These are phyloP conservation scores for Andrographis paniculata DNA, from an alignment of 305 asterid genomes.

Conservation along the genomic window DNA sequence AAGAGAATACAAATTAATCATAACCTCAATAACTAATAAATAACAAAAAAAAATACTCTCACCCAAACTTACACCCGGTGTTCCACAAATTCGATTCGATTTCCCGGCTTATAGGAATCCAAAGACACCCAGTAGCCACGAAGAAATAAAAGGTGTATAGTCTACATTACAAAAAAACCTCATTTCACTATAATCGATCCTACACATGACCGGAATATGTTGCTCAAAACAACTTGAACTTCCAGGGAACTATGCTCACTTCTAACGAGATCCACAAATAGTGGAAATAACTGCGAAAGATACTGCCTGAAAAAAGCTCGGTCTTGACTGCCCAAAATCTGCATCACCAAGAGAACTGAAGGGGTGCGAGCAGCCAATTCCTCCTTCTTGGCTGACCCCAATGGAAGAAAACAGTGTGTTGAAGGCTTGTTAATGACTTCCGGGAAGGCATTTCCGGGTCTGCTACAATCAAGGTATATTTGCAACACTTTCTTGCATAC, in stretches of 20 bases:
- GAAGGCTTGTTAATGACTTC: slow-evolving; percentile 22
- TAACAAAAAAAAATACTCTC: too few species aligned
- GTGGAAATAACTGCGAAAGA: slow-evolving; percentile 55
- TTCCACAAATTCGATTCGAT: too few species aligned
- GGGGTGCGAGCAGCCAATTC: slow-evolving; percentile 90
- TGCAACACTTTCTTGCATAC: slow-evolving; percentile 58
- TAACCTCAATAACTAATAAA: too few species aligned
- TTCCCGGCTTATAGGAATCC: too few species aligned
- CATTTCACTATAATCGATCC: slow-evolving; percentile 61
- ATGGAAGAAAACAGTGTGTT: slow-evolving; percentile 54
- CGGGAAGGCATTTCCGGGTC: slow-evolving; percentile 25
- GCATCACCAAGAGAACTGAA: slow-evolving; percentile 51
- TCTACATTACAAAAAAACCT: slow-evolving; percentile 11
- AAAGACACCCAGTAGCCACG: too few species aligned
- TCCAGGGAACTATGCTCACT: slow-evolving; percentile 89
- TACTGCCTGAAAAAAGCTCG: slow-evolving; percentile 45
- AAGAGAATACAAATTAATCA: too few species aligned
- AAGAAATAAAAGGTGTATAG: background rate
- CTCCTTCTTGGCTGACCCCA: slow-evolving; percentile 92
- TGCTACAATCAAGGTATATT: slow-evolving; percentile 70
- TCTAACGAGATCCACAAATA: slow-evolving; percentile 77
- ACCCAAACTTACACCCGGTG: too few species aligned
- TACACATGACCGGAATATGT: slow-evolving; percentile 58
- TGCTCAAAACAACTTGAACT: slow-evolving; percentile 68
- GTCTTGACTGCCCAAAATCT: slow-evolving; percentile 49